A percentile compares a stretch with the other conserved stretches of the same genome.
Evolutionary conservation across 1,284 basidiomycete genomes (phyloP).

Genomic region (Trametes versicolor): DNA sequence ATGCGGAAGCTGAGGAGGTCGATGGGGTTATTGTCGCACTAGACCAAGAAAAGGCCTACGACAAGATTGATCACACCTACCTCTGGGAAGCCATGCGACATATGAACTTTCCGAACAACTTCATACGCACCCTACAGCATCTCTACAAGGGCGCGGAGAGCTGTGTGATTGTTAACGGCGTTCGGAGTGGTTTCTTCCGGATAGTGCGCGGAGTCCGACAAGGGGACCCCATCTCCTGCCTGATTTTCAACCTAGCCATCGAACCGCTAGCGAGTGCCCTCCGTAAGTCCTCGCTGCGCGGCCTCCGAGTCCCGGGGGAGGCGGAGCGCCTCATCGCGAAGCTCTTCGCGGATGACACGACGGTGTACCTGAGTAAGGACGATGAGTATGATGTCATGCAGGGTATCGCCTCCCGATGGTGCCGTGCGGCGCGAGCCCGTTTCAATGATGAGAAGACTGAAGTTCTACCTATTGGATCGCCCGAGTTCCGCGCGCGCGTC

Average conservation of each 20-base stretch:
- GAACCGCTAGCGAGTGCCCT: slow-evolving; percentile 45
- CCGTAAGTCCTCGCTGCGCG: slow-evolving; percentile 43
- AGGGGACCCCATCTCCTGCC: slow-evolving; percentile 47
- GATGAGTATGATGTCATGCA: slow-evolving; percentile 34
- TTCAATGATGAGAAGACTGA: slow-evolving; percentile 49
- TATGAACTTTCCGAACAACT: slow-evolving; percentile 6
- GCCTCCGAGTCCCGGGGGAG: slow-evolving; percentile 39
- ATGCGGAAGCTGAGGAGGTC: slow-evolving; percentile 36
- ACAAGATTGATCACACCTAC: background rate
- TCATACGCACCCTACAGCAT: background rate
- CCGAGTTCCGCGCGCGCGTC: slow-evolving; percentile 21
- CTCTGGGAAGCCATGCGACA: background rate
- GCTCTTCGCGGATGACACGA: slow-evolving; percentile 47
- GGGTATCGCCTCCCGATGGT: slow-evolving; percentile 41
- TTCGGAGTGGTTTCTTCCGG: background rate
- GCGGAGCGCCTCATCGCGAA: slow-evolving; percentile 31
- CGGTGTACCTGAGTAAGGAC: slow-evolving; percentile 33
- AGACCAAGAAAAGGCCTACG: slow-evolving; percentile 13
- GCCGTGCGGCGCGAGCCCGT: slow-evolving; percentile 42
- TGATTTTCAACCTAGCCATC: slow-evolving; percentile 50
- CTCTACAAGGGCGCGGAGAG: background rate
- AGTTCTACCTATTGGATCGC: slow-evolving; percentile 43
- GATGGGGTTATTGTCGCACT: slow-evolving; percentile 12
- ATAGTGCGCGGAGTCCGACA: slow-evolving; percentile 21
- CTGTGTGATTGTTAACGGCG: background rate